These are phyloP conservation scores for Penicillium sp. DNA, from an alignment of 2,329 filamentous ascomycete genomes.

Conservation along the genomic window DNA sequence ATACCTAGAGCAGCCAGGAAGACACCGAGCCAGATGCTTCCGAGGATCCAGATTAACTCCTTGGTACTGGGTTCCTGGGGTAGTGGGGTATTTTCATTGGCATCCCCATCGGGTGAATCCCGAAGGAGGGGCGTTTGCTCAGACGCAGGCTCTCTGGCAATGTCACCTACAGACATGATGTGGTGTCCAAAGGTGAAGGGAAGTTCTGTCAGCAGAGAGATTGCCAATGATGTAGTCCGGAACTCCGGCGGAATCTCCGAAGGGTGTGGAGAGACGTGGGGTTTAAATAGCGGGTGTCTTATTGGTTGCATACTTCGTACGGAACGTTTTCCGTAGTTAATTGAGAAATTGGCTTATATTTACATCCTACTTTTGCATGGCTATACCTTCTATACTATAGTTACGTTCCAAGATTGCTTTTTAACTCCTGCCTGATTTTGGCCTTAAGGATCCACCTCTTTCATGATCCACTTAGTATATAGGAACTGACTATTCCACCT, in stretches of 20 bases:
- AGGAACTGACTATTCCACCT: too few relatives aligned
- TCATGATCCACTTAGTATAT: too few relatives aligned
- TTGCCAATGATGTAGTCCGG: neutral
- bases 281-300: neutral
- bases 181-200: neutral
- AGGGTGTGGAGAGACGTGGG: neutral
- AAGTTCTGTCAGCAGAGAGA: neutral
- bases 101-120: conserved; percentile 8
- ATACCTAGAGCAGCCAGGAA: conserved; percentile 50
- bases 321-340: too few relatives aligned
- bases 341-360: too few relatives aligned
- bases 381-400: too few relatives aligned
- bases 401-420: too few relatives aligned
- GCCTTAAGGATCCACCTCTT: too few relatives aligned
- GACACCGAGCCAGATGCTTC: conserved; percentile 46
- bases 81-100: conserved; percentile 17
- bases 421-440: too few relatives aligned
- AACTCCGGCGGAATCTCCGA: neutral
- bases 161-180: conserved; percentile 6
- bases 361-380: too few relatives aligned
- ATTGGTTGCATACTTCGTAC: neutral
- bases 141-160: conserved; percentile 12
- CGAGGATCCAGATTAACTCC: conserved; percentile 43
- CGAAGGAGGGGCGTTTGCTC: conserved; percentile 29
- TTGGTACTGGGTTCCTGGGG: conserved; percentile 41